These are phyloP conservation scores for Orbilia ellipsospora DNA, from an alignment of 2,329 filamentous ascomycete species.

Conservation along the genomic window DNA sequence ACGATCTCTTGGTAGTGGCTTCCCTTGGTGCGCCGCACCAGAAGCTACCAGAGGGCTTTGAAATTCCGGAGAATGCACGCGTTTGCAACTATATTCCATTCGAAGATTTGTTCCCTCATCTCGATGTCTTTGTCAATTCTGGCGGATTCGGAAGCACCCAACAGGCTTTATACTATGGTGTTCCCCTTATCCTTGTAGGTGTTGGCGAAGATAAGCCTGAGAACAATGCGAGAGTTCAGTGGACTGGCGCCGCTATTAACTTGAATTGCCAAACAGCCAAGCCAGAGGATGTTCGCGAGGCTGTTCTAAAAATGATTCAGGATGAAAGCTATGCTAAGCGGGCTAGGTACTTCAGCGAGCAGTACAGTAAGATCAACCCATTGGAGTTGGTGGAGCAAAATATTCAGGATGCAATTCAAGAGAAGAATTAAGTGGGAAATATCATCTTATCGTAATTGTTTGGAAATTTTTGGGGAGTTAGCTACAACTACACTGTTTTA, in stretches of 20 bases:
- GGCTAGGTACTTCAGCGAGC: conserved; percentile 39
- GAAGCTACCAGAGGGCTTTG: conserved; percentile 58
- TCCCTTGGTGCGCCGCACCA: conserved; percentile 60
- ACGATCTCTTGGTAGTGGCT: conserved; percentile 64
- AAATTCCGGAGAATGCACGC: conserved; percentile 63
- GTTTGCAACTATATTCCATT: conserved; percentile 67
- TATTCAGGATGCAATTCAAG: conserved; percentile 19
- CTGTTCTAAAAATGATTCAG: conserved; percentile 25
- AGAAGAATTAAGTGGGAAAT: conserved; percentile 10
- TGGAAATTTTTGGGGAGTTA: too few relatives aligned
- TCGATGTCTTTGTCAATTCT: conserved; percentile 65
- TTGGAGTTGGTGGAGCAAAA: conserved; percentile 41
- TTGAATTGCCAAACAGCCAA: conserved; percentile 61
- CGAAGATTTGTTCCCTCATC: conserved; percentile 64
- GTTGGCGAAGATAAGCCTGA: conserved; percentile 63
- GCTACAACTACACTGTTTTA: too few relatives aligned
- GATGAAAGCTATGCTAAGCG: conserved; percentile 35
- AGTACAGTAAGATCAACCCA: conserved; percentile 43
- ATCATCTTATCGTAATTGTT: too few relatives aligned
- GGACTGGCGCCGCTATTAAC: conserved; percentile 65
- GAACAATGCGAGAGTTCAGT: conserved; percentile 63
- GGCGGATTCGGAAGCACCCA: conserved; percentile 67
- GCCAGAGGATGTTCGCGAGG: conserved; percentile 60
- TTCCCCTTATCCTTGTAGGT: conserved; percentile 66
- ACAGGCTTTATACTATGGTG: conserved; percentile 65